Percentiles rank a stretch among this genome's conserved stretches.
Conservation (phyloP, 2,329 filamentous ascomycete species). For the Ophiostoma pallidulum region DNA sequence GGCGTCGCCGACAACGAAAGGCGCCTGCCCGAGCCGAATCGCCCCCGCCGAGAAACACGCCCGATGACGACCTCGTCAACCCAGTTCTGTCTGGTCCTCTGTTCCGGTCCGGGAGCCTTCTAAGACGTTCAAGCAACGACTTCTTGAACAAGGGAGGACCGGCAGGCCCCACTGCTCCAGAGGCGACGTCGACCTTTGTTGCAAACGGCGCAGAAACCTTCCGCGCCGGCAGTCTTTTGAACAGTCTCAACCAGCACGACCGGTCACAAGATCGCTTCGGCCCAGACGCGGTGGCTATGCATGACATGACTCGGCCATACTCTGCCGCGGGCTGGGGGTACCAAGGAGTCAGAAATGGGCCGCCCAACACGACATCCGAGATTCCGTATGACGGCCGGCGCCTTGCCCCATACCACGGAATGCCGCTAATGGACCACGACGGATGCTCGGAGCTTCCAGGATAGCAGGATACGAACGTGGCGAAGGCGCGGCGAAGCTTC, state of each 20-base stretch:
- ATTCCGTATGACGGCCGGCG: slow-evolving; percentile 18
- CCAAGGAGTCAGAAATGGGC: not conserved
- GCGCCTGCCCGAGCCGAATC: slow-evolving; percentile 11
- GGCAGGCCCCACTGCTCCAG: not conserved
- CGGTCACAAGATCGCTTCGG: slow-evolving; percentile 5
- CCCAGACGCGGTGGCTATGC: slow-evolving; percentile 15
- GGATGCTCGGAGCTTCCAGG: slow-evolving; percentile 14
- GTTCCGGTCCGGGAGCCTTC: slow-evolving; percentile 9
- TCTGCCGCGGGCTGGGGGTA: slow-evolving; percentile 1
- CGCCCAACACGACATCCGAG: slow-evolving; percentile 7
- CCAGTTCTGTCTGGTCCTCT: not conserved
- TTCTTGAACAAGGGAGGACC: not conserved
- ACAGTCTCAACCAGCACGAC: not conserved
- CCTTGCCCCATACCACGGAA: slow-evolving; percentile 12
- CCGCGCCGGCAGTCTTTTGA: not conserved
- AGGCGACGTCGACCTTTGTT: too few species aligned
- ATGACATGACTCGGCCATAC: slow-evolving; percentile 12
- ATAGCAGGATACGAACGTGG: too few species aligned
- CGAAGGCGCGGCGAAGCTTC: too few species aligned
- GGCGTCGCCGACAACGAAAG: slow-evolving; percentile 6
- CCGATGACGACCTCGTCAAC: slow-evolving; percentile 8
- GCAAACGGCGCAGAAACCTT: slow-evolving; percentile 1
- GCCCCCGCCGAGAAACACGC: slow-evolving; percentile 13
- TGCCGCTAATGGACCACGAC: slow-evolving; percentile 9
- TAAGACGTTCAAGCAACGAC: not conserved